These are phyloP conservation scores for Pisolithus microcarpus DNA, from an alignment of 768 basidiomycete species.

Conservation along the genomic window DNA sequence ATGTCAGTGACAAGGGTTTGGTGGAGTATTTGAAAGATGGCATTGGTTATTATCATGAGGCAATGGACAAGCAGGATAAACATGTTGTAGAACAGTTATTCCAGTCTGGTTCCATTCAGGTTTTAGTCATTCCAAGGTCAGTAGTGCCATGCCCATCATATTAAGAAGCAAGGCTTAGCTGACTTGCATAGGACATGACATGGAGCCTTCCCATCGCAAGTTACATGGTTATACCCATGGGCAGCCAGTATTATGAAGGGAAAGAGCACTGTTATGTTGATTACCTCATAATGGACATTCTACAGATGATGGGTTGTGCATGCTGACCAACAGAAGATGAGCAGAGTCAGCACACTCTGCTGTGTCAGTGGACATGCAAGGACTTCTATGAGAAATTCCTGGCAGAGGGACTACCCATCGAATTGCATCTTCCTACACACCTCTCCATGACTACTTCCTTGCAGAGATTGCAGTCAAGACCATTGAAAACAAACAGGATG, in stretches of 20 bases:
- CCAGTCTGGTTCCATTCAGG: conserved; percentile 90
- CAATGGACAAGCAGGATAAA: conserved; percentile 86
- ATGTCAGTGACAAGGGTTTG: too few species aligned
- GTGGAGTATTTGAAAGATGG: conserved; percentile 82
- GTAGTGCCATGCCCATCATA: conserved; percentile 6
- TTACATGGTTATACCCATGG: conserved; percentile 99
- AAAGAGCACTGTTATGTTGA: conserved; percentile 97
- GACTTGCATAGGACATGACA: conserved; percentile 66
- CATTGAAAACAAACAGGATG: conserved; percentile 98
- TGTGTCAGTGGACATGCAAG: conserved; percentile 97
- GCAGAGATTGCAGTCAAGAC: conserved; percentile 98
- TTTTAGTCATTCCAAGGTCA: conserved; percentile 86
- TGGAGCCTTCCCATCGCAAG: conserved; percentile 93
- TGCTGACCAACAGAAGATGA: conserved; percentile 87
- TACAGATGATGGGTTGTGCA: conserved; percentile 99
- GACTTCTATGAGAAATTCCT: conserved; percentile 99
- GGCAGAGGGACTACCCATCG: conserved; percentile 94
- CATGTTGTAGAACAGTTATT: conserved; percentile 89
- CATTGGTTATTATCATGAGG: conserved; percentile 94
- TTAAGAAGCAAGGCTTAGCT: not conserved
- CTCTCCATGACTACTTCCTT: conserved; percentile 92
- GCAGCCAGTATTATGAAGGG: conserved; percentile 94
- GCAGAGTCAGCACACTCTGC: conserved; percentile 86
- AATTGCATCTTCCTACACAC: conserved; percentile 87
- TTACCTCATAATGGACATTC: conserved; percentile 95